Percentiles rank a stretch among this genome's conserved stretches.
phyloP scores from a whole-genome alignment of 169 alveolate species.

The Plasmodium malariae region DNA sequence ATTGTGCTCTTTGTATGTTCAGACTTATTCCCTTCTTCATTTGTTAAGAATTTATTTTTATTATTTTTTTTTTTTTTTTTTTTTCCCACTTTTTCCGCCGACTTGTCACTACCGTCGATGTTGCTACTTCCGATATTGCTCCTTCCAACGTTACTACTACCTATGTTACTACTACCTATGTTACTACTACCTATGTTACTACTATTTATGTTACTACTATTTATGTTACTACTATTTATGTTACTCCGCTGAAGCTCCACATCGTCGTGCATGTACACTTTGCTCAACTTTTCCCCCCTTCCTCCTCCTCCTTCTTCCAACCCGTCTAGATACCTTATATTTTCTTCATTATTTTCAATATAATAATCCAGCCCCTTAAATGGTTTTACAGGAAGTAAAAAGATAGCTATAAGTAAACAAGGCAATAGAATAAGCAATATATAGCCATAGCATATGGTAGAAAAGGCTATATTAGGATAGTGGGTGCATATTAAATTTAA shows the following conservation, averaged over 20 bases:
- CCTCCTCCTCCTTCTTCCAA: background rate
- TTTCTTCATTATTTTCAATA: slow-evolving; percentile 3
- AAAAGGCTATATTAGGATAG: slow-evolving; percentile 20
- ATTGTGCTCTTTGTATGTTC: background rate
- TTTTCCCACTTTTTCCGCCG: no score
- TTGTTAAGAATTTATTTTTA: background rate
- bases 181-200: background rate
- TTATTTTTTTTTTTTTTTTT: background rate
- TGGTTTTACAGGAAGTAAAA: slow-evolving; percentile 41
- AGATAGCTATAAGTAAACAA: slow-evolving; percentile 30
- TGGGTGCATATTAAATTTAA: slow-evolving; percentile 13
- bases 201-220: background rate
- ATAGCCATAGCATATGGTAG: slow-evolving; percentile 57
- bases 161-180: background rate
- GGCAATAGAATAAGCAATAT: slow-evolving; percentile 35
- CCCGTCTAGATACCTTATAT: background rate
- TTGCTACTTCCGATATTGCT: background rate
- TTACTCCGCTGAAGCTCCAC: background rate
- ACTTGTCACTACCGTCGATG: background rate
- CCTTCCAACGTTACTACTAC: background rate
- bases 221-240: background rate
- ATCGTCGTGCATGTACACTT: background rate
- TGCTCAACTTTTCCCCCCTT: background rate
- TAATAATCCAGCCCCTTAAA: slow-evolving; percentile 65
- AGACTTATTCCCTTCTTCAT: background rate